Evolutionary conservation across 139 green algal genomes (phyloP), one percentile per base, ranked within the genome.

Genomic region (Zygnema cylindricum): DNA sequence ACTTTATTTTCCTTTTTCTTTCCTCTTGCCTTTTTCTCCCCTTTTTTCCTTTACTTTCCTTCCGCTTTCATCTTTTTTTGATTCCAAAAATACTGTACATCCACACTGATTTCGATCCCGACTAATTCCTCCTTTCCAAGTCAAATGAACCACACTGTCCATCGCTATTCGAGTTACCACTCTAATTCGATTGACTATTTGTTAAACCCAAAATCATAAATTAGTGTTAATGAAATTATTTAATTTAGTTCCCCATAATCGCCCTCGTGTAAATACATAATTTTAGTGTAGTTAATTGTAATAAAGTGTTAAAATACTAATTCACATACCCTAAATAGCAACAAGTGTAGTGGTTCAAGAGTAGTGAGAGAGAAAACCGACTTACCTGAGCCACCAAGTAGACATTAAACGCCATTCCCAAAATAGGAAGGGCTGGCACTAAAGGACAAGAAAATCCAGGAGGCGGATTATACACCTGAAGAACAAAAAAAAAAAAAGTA

Each of bases 371-470:
- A n/a, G n/a, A n/a, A n/a, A n/a, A n/a, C n/a, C n/a, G 7, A 86
- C n/a, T 35, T 22, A 89, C 84, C 78, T 90, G 86, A 33, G 86
- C 86, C 33, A 90, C 55, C 21, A 90, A 42, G 43, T 90, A 90
- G 36, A 91, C 41, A 42, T 90, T 90, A 0, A 90, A 41, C 2
- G 38, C 49, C 21, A 90, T 91, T 0, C 86, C 86, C 22, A 89
- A 23, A 42, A 90, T 32, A 1, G 86, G 86, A 35, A 90, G 35
- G 41, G 40, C 55, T 0, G 86, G 86, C 38, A 90, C 81, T 77
- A 57, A 83, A 2, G 86, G 86, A 39, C 86, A 90, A 43, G 86
- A 38, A 83, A 90, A 90, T 3, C 55, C 40, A 0, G 78, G 32
- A 25, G 79, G 35, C 0, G 35, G 43, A n/a, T n/a, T 38, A 42